A percentile compares a stretch with the other conserved stretches of the same genome.
Evolutionary conservation across 1,139 yeast genomes (phyloP).

Genomic region (Debaryomyces robertsiae): DNA sequence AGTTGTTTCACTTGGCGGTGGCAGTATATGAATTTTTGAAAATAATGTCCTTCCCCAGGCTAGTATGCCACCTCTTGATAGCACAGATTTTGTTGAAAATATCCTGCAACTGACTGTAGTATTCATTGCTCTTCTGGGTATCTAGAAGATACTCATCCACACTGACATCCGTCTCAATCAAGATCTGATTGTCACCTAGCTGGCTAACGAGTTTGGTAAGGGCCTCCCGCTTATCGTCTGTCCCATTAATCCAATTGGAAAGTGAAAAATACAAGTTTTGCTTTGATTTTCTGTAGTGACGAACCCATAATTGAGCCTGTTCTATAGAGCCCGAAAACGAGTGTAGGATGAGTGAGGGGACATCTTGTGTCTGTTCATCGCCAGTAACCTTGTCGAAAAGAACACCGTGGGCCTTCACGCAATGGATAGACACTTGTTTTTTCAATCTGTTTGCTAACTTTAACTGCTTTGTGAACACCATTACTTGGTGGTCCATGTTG

Average conservation of each 20-base stretch:
- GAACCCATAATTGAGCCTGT: slow-evolving; percentile 58
- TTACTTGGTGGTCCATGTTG: slow-evolving; percentile 62
- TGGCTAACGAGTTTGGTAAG: slow-evolving; percentile 28
- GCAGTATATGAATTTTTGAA: slow-evolving; percentile 8
- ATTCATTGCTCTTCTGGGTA: slow-evolving; percentile 15
- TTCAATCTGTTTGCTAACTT: slow-evolving; percentile 50
- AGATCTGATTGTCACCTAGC: slow-evolving; percentile 28
- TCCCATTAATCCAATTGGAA: slow-evolving; percentile 61
- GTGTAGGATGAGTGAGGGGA: slow-evolving; percentile 62
- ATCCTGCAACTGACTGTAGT: slow-evolving; percentile 21
- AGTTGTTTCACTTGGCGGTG: slow-evolving; percentile 1
- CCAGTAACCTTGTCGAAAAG: slow-evolving; percentile 47
- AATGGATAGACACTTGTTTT: slow-evolving; percentile 74
- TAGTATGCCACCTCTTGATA: slow-evolving; percentile 17
- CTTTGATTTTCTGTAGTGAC: slow-evolving; percentile 23
- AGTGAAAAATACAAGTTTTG: slow-evolving; percentile 53
- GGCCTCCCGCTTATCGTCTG: slow-evolving; percentile 21
- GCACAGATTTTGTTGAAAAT: slow-evolving; percentile 21
- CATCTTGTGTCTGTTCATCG: slow-evolving; percentile 8
- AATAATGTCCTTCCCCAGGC: slow-evolving; percentile 7
- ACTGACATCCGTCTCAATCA: slow-evolving; percentile 42
- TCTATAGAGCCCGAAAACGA: slow-evolving; percentile 86
- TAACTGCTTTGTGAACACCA: slow-evolving; percentile 54
- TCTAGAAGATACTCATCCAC: slow-evolving; percentile 29
- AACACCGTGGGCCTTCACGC: slow-evolving; percentile 75